Conservation (phyloP, 2,329 filamentous ascomycete species). For the Diaporthe ilicicola region DNA sequence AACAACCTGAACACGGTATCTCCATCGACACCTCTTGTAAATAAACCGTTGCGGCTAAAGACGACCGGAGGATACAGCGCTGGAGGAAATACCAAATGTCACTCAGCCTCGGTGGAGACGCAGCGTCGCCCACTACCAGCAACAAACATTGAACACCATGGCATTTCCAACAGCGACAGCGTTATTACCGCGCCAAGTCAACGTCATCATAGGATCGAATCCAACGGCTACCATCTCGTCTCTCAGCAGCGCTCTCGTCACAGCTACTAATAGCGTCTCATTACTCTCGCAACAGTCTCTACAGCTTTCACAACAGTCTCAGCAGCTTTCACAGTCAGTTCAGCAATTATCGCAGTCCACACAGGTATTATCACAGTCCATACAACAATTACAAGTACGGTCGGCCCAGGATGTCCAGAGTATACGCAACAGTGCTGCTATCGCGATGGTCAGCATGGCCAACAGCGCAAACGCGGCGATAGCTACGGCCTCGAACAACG, state of each 20-base stretch:
- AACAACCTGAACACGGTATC: neutral
- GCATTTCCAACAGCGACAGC: conserved; percentile 2
- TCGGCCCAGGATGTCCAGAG: conserved; percentile 12
- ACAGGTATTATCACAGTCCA: neutral
- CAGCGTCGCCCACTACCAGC: neutral
- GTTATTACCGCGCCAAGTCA: conserved; percentile 4
- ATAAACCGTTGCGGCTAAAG: neutral
- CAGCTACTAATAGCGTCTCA: conserved; percentile 2
- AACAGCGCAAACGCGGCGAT: conserved; percentile 11
- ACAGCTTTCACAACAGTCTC: conserved; percentile 20
- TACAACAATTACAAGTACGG: conserved; percentile 11
- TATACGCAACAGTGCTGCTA: neutral
- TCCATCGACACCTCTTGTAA: neutral
- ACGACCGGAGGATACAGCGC: too few relatives aligned
- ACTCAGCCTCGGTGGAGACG: neutral
- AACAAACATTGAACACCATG: neutral
- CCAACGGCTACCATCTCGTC: conserved; percentile 10
- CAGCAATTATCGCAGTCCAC: conserved; percentile 7
- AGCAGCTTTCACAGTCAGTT: conserved; percentile 12
- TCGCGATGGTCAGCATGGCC: conserved; percentile 13
- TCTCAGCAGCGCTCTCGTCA: conserved; percentile 18
- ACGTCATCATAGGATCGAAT: conserved; percentile 13
- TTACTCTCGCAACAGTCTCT: neutral
- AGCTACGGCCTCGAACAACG: conserved; percentile 11
- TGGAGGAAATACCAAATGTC: neutral